phyloP scores from a whole-genome alignment of 2,329 filamentous ascomycete genomes.

The Trichoderma semiorbis region DNA sequence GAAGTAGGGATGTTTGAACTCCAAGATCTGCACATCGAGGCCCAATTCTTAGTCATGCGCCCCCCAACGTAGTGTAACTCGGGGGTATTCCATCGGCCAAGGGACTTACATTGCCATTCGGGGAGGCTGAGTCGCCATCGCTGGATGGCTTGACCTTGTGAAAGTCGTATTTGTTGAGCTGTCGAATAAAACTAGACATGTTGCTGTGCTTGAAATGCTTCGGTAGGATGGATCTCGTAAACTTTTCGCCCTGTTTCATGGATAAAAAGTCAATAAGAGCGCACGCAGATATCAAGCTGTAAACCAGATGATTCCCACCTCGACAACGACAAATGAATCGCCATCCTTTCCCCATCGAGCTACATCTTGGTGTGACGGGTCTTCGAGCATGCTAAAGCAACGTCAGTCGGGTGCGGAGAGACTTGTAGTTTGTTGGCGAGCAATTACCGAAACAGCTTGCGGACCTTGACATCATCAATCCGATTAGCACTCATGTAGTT shows the following conservation, averaged over 20 bases:
- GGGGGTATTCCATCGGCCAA: background rate
- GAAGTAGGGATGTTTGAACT: constrained; percentile 97
- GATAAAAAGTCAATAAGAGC: constrained; percentile 16
- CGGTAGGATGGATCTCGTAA: constrained; percentile 92
- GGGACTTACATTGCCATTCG: constrained; percentile 38
- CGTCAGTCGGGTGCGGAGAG: constrained; percentile 18
- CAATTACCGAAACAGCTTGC: constrained; percentile 93
- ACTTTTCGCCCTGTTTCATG: constrained; percentile 79
- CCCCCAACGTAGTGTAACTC: background rate
- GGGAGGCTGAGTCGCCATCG: constrained; percentile 33
- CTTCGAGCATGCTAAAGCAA: constrained; percentile 72
- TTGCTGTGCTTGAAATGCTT: constrained; percentile 99
- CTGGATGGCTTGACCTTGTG: constrained; percentile 76
- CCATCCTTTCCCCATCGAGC: constrained; percentile 94
- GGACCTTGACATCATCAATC: constrained; percentile 60
- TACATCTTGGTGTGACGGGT: constrained; percentile 85
- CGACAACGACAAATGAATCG: constrained; percentile 93
- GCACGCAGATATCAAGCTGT: background rate
- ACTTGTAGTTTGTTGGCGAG: background rate
- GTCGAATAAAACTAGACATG: constrained; percentile 93
- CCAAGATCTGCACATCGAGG: constrained; percentile 47
- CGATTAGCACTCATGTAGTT: background rate
- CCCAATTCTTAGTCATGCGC: background rate
- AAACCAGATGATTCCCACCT: constrained; percentile 55
- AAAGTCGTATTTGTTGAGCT: constrained; percentile 97